Percentiles rank a stretch among this genome's conserved stretches.
Conservation (phyloP, 352 stramenopile genomes). For the Phytopythium chamaehyphon region DNA sequence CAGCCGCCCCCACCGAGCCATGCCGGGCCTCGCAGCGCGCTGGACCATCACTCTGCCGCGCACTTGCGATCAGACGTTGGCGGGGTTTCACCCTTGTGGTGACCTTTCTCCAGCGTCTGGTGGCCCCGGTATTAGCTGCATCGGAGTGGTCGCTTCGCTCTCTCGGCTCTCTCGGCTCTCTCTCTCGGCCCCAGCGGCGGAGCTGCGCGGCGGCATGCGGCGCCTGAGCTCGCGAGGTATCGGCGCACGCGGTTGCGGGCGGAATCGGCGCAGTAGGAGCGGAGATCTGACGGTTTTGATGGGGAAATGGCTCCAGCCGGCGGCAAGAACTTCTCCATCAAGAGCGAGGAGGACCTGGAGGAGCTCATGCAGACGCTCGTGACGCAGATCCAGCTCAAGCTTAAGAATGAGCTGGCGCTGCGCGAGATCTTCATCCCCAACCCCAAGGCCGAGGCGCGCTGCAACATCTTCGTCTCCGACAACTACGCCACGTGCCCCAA, state of each 20-base stretch:
- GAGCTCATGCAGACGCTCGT: slow-evolving; percentile 83
- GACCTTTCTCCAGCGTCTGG: too few relatives aligned
- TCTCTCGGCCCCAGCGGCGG: not conserved
- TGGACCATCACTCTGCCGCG: too few relatives aligned
- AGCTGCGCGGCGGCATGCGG: slow-evolving; percentile 23
- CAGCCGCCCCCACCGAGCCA: not conserved
- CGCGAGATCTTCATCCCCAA: slow-evolving; percentile 88
- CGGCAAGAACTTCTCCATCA: slow-evolving; percentile 74
- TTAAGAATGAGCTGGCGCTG: slow-evolving; percentile 81
- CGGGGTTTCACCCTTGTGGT: too few relatives aligned
- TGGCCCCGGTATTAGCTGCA: too few relatives aligned
- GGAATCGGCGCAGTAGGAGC: not conserved
- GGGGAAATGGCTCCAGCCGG: slow-evolving; percentile 11
- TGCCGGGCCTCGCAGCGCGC: too few relatives aligned
- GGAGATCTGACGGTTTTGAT: not conserved
- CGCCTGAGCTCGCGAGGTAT: slow-evolving; percentile 53
- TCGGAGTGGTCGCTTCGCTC: too few relatives aligned
- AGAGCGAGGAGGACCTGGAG: slow-evolving; percentile 79
- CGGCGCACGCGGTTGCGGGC: not conserved
- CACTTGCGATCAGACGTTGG: too few relatives aligned
- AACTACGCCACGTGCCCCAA: slow-evolving; percentile 80
- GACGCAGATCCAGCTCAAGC: slow-evolving; percentile 80
- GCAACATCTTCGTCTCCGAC: slow-evolving; percentile 82
- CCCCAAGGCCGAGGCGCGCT: slow-evolving; percentile 80
- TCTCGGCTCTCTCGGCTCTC: too few relatives aligned